Conservation (phyloP, 2,329 filamentous ascomycete genomes). For the Botryotinia narcissicola region DNA sequence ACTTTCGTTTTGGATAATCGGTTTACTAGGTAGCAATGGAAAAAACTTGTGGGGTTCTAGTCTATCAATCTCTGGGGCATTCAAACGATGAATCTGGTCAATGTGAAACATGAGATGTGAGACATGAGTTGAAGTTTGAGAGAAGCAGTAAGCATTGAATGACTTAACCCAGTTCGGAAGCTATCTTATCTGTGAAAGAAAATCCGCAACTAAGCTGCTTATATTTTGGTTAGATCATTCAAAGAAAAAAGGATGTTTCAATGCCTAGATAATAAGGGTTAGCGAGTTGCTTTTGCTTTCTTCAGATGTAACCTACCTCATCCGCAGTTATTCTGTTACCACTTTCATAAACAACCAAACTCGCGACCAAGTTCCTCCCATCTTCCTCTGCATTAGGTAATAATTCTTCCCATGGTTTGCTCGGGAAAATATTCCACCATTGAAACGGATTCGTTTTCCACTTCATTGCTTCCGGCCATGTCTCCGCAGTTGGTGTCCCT, state of each 20-base stretch:
- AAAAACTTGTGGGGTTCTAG: background rate
- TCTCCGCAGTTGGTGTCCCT: conserved; percentile 76
- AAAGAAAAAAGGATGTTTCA: conserved; percentile 15
- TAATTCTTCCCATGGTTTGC: conserved; percentile 65
- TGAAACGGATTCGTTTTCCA: conserved; percentile 81
- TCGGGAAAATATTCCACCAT: conserved; percentile 76
- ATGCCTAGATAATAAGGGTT: conserved; percentile 2
- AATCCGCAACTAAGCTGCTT: background rate
- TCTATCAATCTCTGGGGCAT: background rate
- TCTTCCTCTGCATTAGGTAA: conserved; percentile 58
- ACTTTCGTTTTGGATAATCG: background rate
- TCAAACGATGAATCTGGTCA: background rate
- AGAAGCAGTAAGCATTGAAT: background rate
- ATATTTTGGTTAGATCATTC: background rate
- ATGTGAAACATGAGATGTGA: background rate
- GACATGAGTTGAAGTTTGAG: background rate
- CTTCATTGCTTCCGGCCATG: conserved; percentile 74
- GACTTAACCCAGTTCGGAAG: background rate
- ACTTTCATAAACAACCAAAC: conserved; percentile 71
- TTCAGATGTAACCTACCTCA: conserved; percentile 45
- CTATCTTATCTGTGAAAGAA: background rate
- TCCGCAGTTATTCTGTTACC: conserved; percentile 63
- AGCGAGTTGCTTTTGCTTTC: background rate
- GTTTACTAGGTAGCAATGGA: background rate
- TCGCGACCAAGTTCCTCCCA: conserved; percentile 64